Percentiles rank a stretch among this genome's conserved stretches.
Evolutionary conservation across 208 protist species (phyloP).

Genomic region (Herpetomonas tarakana): DNA sequence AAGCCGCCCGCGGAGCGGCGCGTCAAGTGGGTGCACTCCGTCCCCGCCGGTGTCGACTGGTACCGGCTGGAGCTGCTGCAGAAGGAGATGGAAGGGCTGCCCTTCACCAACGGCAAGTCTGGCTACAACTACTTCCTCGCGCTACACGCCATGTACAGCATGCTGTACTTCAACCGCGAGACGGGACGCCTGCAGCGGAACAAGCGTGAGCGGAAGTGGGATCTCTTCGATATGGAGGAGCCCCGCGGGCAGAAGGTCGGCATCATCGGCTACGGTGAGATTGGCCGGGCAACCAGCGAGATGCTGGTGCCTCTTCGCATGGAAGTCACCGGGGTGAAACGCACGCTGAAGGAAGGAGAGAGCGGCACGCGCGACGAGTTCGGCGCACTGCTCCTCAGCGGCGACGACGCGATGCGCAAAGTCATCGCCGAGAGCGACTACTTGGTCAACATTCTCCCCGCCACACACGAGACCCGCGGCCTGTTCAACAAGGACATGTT

Average conservation of each 20-base stretch:
- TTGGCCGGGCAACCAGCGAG: slow-evolving; percentile 41
- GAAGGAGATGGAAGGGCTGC: slow-evolving; percentile 34
- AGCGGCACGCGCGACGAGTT: slow-evolving; percentile 29
- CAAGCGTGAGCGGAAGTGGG: slow-evolving; percentile 38
- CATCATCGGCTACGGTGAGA: slow-evolving; percentile 77
- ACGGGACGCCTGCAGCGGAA: slow-evolving; percentile 40
- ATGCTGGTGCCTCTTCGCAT: slow-evolving; percentile 37
- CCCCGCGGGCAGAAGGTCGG: slow-evolving; percentile 56
- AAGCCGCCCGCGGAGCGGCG: slow-evolving; percentile 33
- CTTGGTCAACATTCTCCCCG: slow-evolving; percentile 49
- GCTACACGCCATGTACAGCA: slow-evolving; percentile 56
- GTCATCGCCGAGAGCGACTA: slow-evolving; percentile 51
- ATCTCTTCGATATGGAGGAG: slow-evolving; percentile 48
- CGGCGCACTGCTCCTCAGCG: slow-evolving; percentile 29
- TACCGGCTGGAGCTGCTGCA: slow-evolving; percentile 28
- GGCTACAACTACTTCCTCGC: slow-evolving; percentile 47
- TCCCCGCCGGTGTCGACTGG: slow-evolving; percentile 61
- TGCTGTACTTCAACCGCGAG: slow-evolving; percentile 78
- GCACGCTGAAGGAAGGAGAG: slow-evolving; percentile 5
- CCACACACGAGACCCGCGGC: slow-evolving; percentile 28
- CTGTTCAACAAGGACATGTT: slow-evolving; percentile 51
- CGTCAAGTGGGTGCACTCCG: slow-evolving; percentile 61
- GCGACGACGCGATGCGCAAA: slow-evolving; percentile 12
- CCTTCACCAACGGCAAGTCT: slow-evolving; percentile 56
- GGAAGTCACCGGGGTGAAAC: slow-evolving; percentile 46